These are phyloP conservation scores for Saturnispora quitensis DNA, from an alignment of 805 yeast genomes.

Conservation along the genomic window DNA sequence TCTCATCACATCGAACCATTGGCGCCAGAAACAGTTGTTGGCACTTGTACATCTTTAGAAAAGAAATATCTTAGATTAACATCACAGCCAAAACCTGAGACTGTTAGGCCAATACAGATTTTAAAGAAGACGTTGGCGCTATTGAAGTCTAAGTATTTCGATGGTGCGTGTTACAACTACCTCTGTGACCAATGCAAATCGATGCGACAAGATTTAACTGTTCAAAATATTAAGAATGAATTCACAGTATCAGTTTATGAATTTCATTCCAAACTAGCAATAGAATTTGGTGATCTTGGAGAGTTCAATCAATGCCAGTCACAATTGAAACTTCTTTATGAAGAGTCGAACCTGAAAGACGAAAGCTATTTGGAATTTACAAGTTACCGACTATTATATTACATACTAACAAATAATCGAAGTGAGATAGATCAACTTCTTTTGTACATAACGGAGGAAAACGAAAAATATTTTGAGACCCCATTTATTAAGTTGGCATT, in stretches of 20 bases:
- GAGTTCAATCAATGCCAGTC: conserved; percentile 95
- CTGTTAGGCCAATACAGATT: conserved; percentile 65
- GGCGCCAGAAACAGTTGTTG: conserved; percentile 34
- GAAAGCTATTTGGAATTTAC: conserved; percentile 52
- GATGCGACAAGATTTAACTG: conserved; percentile 85
- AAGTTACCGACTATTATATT: conserved; percentile 65
- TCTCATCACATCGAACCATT: conserved; percentile 8
- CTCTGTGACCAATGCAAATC: conserved; percentile 87
- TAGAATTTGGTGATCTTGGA: conserved; percentile 76
- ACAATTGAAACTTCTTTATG: conserved; percentile 59
- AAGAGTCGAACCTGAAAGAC: conserved; percentile 19
- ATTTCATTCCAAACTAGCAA: conserved; percentile 78
- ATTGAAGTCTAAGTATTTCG: conserved; percentile 43
- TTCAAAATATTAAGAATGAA: conserved; percentile 72
- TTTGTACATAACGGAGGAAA: conserved; percentile 15
- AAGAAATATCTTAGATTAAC: conserved; percentile 79
- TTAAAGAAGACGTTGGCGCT: conserved; percentile 48
- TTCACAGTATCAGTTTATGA: conserved; percentile 78
- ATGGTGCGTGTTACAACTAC: conserved; percentile 57
- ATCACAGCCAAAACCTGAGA: conserved; percentile 80
- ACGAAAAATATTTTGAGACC: conserved; percentile 8
- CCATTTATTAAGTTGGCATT: conserved; percentile 28
- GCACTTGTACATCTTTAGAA: conserved; percentile 57
- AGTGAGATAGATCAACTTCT: conserved; percentile 43
- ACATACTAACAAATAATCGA: conserved; percentile 61